A percentile compares a stretch with the other conserved stretches of the same genome.
Evolutionary conservation across 2,329 filamentous ascomycete genomes (phyloP).

Genomic region (Diaporthe batatas): DNA sequence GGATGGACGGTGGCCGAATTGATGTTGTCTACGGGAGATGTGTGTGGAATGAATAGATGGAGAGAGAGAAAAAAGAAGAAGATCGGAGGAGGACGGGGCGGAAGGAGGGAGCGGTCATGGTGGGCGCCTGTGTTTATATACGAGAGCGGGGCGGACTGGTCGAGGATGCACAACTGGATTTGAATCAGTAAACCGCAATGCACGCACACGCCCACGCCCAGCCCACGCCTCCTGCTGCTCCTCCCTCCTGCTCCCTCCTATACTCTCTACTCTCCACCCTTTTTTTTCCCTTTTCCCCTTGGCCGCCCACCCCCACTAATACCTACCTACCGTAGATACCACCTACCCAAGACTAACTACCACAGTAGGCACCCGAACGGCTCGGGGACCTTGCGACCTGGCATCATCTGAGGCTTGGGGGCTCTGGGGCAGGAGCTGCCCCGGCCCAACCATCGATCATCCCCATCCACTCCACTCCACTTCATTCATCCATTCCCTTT

Average conservation of each 20-base stretch:
- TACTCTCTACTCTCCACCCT: too few species aligned
- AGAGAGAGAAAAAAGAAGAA: slow-evolving; percentile 50
- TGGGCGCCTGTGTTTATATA: slow-evolving; percentile 72
- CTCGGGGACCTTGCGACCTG: background rate
- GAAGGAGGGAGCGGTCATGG: slow-evolving; percentile 65
- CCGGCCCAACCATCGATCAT: slow-evolving; percentile 18
- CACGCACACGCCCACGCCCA: slow-evolving; percentile 14
- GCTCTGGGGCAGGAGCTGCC: slow-evolving; percentile 17
- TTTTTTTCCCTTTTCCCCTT: background rate
- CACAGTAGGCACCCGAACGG: background rate
- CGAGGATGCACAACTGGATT: slow-evolving; percentile 56
- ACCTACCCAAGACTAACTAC: too few species aligned
- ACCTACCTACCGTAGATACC: too few species aligned
- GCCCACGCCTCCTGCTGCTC: background rate
- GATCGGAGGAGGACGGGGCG: slow-evolving; percentile 56
- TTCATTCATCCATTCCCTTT: background rate
- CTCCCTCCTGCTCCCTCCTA: background rate
- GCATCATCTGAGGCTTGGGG: background rate
- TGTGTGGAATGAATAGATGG: slow-evolving; percentile 46
- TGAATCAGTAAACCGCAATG: slow-evolving; percentile 60
- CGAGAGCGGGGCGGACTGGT: slow-evolving; percentile 58
- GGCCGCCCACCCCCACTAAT: background rate
- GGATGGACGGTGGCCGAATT: slow-evolving; percentile 45
- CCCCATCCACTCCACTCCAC: background rate
- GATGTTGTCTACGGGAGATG: slow-evolving; percentile 46